phyloP scores from a whole-genome alignment of 768 basidiomycete genomes.

The Tylopilus plumbeoviolaceoides region DNA sequence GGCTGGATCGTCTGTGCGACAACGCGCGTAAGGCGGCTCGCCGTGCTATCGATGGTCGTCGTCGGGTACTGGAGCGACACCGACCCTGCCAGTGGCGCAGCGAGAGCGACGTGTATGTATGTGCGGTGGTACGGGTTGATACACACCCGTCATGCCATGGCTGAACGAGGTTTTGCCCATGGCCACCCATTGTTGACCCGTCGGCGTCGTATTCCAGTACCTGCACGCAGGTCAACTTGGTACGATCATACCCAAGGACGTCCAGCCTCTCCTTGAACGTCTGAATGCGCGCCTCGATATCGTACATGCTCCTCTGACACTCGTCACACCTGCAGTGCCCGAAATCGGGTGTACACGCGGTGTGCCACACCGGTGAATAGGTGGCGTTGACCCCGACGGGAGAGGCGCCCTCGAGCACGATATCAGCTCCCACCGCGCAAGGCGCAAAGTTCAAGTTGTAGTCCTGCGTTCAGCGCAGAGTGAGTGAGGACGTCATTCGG shows the following conservation, averaged over 20 bases:
- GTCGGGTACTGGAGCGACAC: conserved; percentile 29
- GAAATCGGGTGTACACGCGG: conserved; percentile 54
- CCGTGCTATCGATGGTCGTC: conserved; percentile 24
- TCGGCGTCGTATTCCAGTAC: conserved; percentile 28
- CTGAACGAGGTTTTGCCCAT: conserved; percentile 23
- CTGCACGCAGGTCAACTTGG: conserved; percentile 33
- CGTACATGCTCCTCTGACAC: conserved; percentile 60
- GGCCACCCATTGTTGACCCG: conserved; percentile 24
- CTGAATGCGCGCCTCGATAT: conserved; percentile 64
- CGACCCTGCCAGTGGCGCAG: conserved; percentile 12
- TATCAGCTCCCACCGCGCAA: conserved; percentile 34
- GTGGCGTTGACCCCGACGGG: conserved; percentile 56
- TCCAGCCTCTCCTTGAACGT: conserved; percentile 56
- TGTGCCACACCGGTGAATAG: conserved; percentile 55
- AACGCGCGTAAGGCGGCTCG: no score
- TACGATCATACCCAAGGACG: conserved; percentile 56
- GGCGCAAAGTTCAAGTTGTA: conserved; percentile 61
- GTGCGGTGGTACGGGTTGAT: background rate
- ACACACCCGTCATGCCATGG: conserved; percentile 25
- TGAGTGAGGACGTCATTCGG: background rate
- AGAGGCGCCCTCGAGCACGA: conserved; percentile 33
- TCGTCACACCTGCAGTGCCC: conserved; percentile 74
- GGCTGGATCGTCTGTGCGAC: no score
- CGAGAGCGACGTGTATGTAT: background rate
- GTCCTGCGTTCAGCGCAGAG: conserved; percentile 35